These are phyloP conservation scores for Tylopilus vinaceipallidus DNA, from an alignment of 768 basidiomycete genomes.

Conservation along the genomic window DNA sequence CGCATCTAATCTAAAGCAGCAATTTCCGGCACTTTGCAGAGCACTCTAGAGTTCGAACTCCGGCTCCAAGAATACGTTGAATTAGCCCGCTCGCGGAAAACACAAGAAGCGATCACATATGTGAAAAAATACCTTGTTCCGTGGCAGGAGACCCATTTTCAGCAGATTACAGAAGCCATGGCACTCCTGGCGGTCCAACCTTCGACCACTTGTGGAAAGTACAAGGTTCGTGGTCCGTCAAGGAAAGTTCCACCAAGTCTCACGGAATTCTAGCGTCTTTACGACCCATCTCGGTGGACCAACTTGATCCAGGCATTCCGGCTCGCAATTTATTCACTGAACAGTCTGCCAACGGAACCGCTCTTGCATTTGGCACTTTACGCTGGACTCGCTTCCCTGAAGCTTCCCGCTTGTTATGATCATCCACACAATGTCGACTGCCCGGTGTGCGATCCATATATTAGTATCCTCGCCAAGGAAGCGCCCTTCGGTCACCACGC, in stretches of 20 bases:
- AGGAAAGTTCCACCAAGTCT: conserved; percentile 7
- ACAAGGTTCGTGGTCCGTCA: conserved; percentile 57
- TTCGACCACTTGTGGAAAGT: conserved; percentile 69
- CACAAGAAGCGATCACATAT: conserved; percentile 79
- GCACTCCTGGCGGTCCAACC: conserved; percentile 74
- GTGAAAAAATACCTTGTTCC: conserved; percentile 72
- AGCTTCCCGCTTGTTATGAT: conserved; percentile 81
- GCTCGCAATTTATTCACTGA: conserved; percentile 80
- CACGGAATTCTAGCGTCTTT: conserved; percentile 60
- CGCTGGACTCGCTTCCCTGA: conserved; percentile 88
- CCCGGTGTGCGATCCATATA: conserved; percentile 81
- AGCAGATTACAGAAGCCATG: conserved; percentile 74
- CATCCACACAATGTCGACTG: conserved; percentile 77
- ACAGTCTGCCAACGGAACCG: conserved; percentile 84
- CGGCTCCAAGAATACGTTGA: conserved; percentile 97
- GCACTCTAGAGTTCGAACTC: conserved; percentile 93
- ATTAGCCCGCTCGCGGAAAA: conserved; percentile 65
- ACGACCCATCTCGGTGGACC: conserved; percentile 78
- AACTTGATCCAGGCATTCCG: conserved; percentile 77
- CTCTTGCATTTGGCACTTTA: conserved; percentile 85
- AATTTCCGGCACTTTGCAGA: conserved; percentile 47
- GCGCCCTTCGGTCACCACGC: conserved; percentile 93
- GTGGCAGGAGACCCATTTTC: conserved; percentile 81
- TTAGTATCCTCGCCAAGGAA: conserved; percentile 75
- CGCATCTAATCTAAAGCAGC: conserved; percentile 11